A percentile compares a stretch with the other conserved stretches of the same genome.
phyloP scores from a whole-genome alignment of 306 rosid genomes.

The Rosa rugosa region DNA sequence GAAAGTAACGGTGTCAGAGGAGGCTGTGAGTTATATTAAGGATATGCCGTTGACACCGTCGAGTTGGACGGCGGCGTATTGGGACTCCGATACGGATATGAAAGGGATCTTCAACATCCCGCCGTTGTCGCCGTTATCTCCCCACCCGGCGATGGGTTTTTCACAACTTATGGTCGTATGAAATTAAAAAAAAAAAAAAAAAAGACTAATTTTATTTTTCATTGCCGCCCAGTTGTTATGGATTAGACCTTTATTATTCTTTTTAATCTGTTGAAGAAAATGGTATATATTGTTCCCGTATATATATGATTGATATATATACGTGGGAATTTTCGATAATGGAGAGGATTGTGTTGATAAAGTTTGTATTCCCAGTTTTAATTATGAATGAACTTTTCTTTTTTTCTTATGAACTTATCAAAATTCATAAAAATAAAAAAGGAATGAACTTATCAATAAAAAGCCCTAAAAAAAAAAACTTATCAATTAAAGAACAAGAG shows the following conservation, averaged over 20 bases:
- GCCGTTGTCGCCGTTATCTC: conserved; percentile 84
- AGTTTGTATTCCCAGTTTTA: background rate
- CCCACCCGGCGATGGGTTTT: conserved; percentile 53
- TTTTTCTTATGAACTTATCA: too few relatives aligned
- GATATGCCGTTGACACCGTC: conserved; percentile 87
- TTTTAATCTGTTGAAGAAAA: background rate
- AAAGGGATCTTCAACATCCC: conserved; percentile 62
- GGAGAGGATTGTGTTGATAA: background rate
- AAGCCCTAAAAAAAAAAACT: too few relatives aligned
- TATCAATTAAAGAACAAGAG: too few relatives aligned
- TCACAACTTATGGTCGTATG: conserved; percentile 62
- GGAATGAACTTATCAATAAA: too few relatives aligned
- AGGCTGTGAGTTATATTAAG: background rate
- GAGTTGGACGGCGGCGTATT: conserved; percentile 54
- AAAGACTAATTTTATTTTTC: background rate
- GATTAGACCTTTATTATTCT: background rate
- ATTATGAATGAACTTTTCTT: background rate
- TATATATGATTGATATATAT: background rate
- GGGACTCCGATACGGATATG: conserved; percentile 52
- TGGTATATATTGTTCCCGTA: background rate
- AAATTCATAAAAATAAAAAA: too few relatives aligned
- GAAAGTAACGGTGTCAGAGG: conserved; percentile 29
- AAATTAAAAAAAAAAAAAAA: background rate
- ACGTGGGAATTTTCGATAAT: background rate
- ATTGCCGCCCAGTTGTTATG: background rate